Percentiles rank a stretch among this genome's conserved stretches.
Conservation (phyloP, 495 filamentous ascomycete genomes). For the Achaetomiella virescens region DNA sequence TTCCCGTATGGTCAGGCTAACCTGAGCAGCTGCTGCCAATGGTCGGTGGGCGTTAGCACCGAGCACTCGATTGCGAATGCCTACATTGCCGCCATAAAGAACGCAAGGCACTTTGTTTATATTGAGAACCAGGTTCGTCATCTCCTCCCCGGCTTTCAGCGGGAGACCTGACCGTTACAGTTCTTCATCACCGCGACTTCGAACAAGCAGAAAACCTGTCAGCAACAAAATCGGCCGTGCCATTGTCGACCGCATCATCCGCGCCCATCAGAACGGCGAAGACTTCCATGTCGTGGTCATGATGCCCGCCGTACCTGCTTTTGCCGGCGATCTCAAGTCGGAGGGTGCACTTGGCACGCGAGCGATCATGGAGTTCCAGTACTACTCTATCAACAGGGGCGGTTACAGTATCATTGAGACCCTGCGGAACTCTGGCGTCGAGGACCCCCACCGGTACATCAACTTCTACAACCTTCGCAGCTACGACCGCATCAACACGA, state of each 20-base stretch:
- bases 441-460: conserved; percentile 69
- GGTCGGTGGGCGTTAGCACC: conserved; percentile 61
- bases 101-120: conserved; percentile 80
- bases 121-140: conserved; percentile 75
- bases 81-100: conserved; percentile 74
- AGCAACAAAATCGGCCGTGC: conserved; percentile 81
- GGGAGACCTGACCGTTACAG: conserved; percentile 11
- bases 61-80: conserved; percentile 89
- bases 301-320: conserved; percentile 84
- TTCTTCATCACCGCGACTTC: conserved; percentile 94
- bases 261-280: conserved; percentile 62
- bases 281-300: conserved; percentile 79
- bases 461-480: conserved; percentile 92
- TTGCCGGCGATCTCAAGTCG: conserved; percentile 78
- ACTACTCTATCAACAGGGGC: conserved; percentile 80
- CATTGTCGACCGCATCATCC: conserved; percentile 81
- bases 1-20: background rate
- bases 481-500: conserved; percentile 84
- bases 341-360: conserved; percentile 78
- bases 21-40: conserved; percentile 53
- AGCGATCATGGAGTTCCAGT: conserved; percentile 86
- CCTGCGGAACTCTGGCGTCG: conserved; percentile 63
- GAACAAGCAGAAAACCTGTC: conserved; percentile 68
- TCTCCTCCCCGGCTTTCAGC: background rate
- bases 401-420: conserved; percentile 80